Base-by-base conservation (phyloP, 1,284 basidiomycete genomes). In the Mycosarcoma mackinlayi region DNA sequence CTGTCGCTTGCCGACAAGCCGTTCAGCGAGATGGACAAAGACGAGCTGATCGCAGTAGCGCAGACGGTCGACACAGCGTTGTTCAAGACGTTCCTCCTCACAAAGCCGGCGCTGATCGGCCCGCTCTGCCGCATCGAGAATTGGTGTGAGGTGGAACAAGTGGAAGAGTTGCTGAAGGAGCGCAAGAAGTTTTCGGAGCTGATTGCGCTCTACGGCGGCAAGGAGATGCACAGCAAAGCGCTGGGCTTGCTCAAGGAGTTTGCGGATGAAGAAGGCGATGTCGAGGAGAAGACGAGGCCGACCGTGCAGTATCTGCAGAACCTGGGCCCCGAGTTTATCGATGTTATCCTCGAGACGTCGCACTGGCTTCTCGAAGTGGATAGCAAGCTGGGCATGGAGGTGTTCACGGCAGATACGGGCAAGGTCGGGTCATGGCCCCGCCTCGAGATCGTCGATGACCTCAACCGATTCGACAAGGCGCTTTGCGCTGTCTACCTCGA, bases 111-210 rank as follows among this genome's bases (percentile, higher is more conserved):
- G 9, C 85, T 98, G 59, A 85, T 98, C 5, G 93, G 92, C 0
- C 89, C 92, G 23, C 83, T 98, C 39, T 98, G 95, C 83, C 87
- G 96, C 34, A 86, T 95, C 35, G 89, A 92, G 19, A 98, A 98
- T 83, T 98, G 94, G 93, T 98, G 94, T 83, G 93, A 98, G 79
- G 93, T 98, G 0, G 89, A 89, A 1, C 93, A 98, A 80, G 93
- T 98, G 0, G 94, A 98, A 81, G 92, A 91, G 78, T 88, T 94
- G 57, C 84, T 99, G 39, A 87, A 88, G 68, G 88, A 89, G 31
- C 87, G 91, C 28, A 90, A 91, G 92, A 94, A 94, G 89, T 92
- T 88, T 78, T 87, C 89, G 1, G 96, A 98, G 82, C 87, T 99
- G 48, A 89, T 93, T 44, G 91, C 92, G 80, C 84, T 98, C 34